Conservation (phyloP, 768 basidiomycete genomes). For the Galerina marginata region DNA sequence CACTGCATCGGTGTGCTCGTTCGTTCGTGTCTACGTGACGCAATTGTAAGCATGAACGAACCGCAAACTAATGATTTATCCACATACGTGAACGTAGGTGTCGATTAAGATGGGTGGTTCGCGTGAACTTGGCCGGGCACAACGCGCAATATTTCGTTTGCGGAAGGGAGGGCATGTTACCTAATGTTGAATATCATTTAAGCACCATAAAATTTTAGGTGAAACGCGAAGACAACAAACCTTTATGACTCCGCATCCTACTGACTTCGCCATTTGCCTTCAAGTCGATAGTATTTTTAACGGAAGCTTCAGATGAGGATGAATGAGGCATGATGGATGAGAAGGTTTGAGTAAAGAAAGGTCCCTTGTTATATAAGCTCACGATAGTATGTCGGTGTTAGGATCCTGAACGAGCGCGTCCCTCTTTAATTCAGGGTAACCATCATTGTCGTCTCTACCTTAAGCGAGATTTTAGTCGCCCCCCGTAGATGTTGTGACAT, state of each 20-base stretch:
- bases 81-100: constrained; percentile 73
- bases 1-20: constrained; percentile 66
- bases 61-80: not conserved
- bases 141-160: constrained; percentile 72
- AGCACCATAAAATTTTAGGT: constrained; percentile 1
- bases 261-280: constrained; percentile 50
- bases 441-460: constrained; percentile 25
- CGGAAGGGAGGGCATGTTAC: constrained; percentile 73
- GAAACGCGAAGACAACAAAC: constrained; percentile 24
- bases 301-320: constrained; percentile 30
- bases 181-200: constrained; percentile 28
- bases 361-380: constrained; percentile 41
- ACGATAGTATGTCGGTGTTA: constrained; percentile 26
- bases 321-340: constrained; percentile 33
- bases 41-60: constrained; percentile 10
- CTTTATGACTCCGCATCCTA: constrained; percentile 49
- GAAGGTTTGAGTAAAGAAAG: constrained; percentile 27
- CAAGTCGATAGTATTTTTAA: constrained; percentile 38
- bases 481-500: constrained; percentile 20
- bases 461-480: constrained; percentile 20
- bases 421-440: constrained; percentile 25
- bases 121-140: constrained; percentile 76
- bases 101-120: constrained; percentile 75
- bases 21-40: constrained; percentile 65
- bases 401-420: constrained; percentile 16